Evolutionary conservation across 257 asterid species (phyloP).

Genomic region (Orobanche coerulescens): DNA sequence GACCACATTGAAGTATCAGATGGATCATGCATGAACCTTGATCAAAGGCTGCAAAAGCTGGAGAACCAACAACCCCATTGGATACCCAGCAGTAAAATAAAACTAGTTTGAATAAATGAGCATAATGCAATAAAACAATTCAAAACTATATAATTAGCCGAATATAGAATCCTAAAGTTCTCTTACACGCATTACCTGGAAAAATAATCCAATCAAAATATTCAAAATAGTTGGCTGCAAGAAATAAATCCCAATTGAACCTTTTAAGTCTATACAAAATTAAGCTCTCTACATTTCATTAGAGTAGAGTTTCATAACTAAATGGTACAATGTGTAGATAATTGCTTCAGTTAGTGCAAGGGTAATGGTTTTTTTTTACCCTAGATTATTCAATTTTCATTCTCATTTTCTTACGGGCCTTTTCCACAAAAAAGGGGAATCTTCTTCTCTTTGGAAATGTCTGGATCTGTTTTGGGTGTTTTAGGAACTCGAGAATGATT

Average conservation of each 20-base stretch:
- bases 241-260: background rate
- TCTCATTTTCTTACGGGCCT: no score
- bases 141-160: constrained; percentile 12
- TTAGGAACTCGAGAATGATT: no score
- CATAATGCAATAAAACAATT: constrained; percentile 13
- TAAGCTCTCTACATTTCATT: background rate
- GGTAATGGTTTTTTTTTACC: no score
- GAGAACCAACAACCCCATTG: constrained; percentile 96
- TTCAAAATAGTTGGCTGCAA: background rate
- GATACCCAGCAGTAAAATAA: constrained; percentile 80
- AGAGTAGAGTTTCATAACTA: background rate
- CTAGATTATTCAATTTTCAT: no score
- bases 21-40: constrained; percentile 55
- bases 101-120: constrained; percentile 8
- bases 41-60: constrained; percentile 99
- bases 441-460: no score
- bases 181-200: background rate
- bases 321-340: background rate
- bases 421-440: no score
- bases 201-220: background rate
- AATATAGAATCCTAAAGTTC: constrained; percentile 14
- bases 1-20: constrained; percentile 3
- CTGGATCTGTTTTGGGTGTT: no score
- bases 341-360: no score
- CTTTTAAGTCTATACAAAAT: background rate